These are phyloP conservation scores for Entomortierella parvispora DNA, from an alignment of 192 early-diverging fungal species.

Conservation along the genomic window DNA sequence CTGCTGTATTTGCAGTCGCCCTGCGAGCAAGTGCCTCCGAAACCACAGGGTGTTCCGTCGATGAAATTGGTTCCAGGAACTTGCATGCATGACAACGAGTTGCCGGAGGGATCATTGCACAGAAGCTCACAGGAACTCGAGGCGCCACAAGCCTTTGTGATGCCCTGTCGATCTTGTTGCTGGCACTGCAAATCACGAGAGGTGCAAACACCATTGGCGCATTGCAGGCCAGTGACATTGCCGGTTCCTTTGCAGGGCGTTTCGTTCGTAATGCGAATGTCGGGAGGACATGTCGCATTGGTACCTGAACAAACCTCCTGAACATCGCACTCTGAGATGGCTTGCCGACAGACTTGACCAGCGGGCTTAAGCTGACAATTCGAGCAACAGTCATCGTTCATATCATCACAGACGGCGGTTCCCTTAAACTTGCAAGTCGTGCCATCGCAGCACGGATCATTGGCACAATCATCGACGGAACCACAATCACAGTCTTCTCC, in stretches of 20 bases:
- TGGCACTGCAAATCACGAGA: slow-evolving; percentile 77
- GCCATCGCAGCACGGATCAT: slow-evolving; percentile 85
- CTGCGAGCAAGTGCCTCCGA: slow-evolving; percentile 63
- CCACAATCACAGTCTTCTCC: slow-evolving; percentile 96
- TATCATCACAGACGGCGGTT: slow-evolving; percentile 80
- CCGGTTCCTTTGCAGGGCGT: slow-evolving; percentile 63
- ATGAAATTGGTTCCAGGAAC: slow-evolving; percentile 66
- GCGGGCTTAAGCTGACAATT: slow-evolving; percentile 71
- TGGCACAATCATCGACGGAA: slow-evolving; percentile 68
- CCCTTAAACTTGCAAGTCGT: slow-evolving; percentile 84
- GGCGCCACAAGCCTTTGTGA: slow-evolving; percentile 66
- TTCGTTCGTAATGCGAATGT: slow-evolving; percentile 72
- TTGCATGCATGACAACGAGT: slow-evolving; percentile 25
- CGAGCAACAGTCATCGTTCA: slow-evolving; percentile 87
- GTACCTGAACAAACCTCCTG: slow-evolving; percentile 81
- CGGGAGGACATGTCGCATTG: slow-evolving; percentile 74
- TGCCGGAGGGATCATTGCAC: slow-evolving; percentile 64
- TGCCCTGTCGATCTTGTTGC: slow-evolving; percentile 62
- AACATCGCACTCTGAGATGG: slow-evolving; percentile 84
- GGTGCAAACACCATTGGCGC: slow-evolving; percentile 80
- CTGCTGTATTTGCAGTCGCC: slow-evolving; percentile 35
- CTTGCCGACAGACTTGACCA: slow-evolving; percentile 75
- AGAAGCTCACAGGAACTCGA: slow-evolving; percentile 72
- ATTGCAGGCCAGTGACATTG: slow-evolving; percentile 56
- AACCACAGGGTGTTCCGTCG: slow-evolving; percentile 79